Evolutionary conservation across 352 stramenopile species (phyloP), one percentile per base, ranked within the genome.

Genomic region (Pythium coloratum): DNA sequence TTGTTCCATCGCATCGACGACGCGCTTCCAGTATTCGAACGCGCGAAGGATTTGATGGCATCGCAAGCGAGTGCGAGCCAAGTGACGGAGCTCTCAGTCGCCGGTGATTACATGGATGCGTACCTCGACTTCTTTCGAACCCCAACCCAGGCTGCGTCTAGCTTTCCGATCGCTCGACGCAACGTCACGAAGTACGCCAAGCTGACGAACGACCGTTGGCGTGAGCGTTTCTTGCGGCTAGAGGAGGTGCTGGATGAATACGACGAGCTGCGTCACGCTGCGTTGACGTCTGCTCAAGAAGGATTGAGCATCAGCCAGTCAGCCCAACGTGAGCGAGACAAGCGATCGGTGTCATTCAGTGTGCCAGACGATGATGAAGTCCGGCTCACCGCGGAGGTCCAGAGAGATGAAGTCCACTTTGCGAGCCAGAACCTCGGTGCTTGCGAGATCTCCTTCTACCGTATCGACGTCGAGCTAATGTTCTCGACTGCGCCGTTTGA

Each of bases 401-500:
- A 62, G 38, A 66, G 64, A 13, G 64, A 67, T 28, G 30, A 56
- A 20, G 55, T 88, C 44, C 56, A 63, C n/a, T 16, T 86, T 33
- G 63, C 49, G 30, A 78, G 76, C 7, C 69, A 73, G 57, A 68
- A 65, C 58, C 38, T 88, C 46, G 64, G 67, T 24, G 47, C 62
- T 2, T 84, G 76, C 28, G 66, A 85, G 24, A 50, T 92, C 32
- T 70, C 73, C 32, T 84, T 88, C 33, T 89, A 89, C 56, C 73
- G 77, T 13, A 80, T 92, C 54, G 80, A 90, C 47, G 73, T 89
- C 6, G 84, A 92, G 71, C 71, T 88, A 28, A 80, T 89, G 70
- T 92, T 92, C 60, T 90, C 80, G 5, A 80, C 72, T 0, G 72
- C 82, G 26, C 80, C 84, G 14, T 92, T 90, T 62, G 77, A 77